Evolutionary conservation across 116 monocot species (phyloP).

Genomic region (Thalassia testudinum): DNA sequence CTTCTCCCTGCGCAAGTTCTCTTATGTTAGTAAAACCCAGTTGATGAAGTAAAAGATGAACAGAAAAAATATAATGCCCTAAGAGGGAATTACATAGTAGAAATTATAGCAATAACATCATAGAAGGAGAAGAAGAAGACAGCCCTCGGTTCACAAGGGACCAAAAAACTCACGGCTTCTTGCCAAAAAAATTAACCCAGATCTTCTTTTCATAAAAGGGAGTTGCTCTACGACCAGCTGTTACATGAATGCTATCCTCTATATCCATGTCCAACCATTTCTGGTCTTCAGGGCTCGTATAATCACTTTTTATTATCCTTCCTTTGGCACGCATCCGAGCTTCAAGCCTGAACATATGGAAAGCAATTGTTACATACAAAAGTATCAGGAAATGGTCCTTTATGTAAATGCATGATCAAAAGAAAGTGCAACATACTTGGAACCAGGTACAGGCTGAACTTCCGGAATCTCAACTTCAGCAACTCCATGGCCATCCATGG

Average conservation of each 20-base stretch:
- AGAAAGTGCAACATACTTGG: constrained; percentile 29
- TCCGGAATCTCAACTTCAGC: constrained; percentile 81
- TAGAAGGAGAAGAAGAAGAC: not conserved
- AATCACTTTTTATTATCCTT: constrained; percentile 57
- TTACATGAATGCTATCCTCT: constrained; percentile 39
- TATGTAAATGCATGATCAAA: not conserved
- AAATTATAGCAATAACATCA: not conserved
- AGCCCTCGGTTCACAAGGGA: not conserved
- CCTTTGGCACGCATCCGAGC: constrained; percentile 75
- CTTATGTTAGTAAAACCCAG: too few relatives aligned
- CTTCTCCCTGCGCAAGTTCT: constrained; percentile 35
- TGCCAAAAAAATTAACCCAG: constrained; percentile 53
- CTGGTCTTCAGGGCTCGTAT: constrained; percentile 58
- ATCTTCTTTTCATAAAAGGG: constrained; percentile 72
- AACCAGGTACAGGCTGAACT: constrained; percentile 67
- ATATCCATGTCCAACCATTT: constrained; percentile 84
- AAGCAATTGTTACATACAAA: not conserved
- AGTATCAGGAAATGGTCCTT: not conserved
- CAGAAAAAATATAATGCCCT: too few relatives aligned
- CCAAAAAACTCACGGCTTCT: constrained; percentile 54
- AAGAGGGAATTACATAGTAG: not conserved
- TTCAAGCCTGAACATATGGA: constrained; percentile 35
- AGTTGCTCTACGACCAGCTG: constrained; percentile 26
- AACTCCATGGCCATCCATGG: constrained; percentile 86
- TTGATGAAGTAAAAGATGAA: too few relatives aligned